Evolutionary conservation across 495 filamentous ascomycete genomes (phyloP), one percentile per base, ranked within the genome.

Genomic region (Polyplosphaeria fusca): DNA sequence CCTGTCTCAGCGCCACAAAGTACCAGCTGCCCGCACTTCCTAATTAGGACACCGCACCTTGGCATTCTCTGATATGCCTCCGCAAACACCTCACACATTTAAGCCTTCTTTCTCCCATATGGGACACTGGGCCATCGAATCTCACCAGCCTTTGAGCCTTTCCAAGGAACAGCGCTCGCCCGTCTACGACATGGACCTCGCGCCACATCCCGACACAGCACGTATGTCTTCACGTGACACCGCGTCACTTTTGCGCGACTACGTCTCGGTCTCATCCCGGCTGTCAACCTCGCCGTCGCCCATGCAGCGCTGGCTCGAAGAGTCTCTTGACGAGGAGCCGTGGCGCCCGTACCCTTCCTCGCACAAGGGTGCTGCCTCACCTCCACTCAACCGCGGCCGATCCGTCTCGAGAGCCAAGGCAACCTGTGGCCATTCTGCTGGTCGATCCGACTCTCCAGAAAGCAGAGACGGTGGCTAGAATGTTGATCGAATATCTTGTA

Each of bases 11-110:
- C 16, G 22, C 50, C 5, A 3, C 11, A 26, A 19, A 4, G 18
- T 35, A 3, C 22, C 9, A 40, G 28, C n/a, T 28, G 30, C n/a
- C 49, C 39, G 25, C 16, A 45, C 35, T 44, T 53, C 40, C 50
- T 23, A 7, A 28, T 35, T 20, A 2, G 39, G 50, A 38, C 26
- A 44, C 50, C 23, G 22, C 40, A 28, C 25, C 37, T 23, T 35
- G 7, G 7, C 30, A 35, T 35, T 14, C 7, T 35, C 7, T 14
- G 30, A 7, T 35, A 7, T 14, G 14, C 30, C 30, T 14, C 30
- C 30, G 14, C 7, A 7, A 35, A 7, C 30, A 35, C 14, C 7
- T n/a, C 30, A 35, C 30, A 14, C 7, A 35, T 7, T 7, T 14
- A 35, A 7, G 7, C 30, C 30, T 14, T 35, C 30, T 7, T 35